Base-by-base conservation (phyloP, 1,284 basidiomycete species). In the Tilletia indica region DNA sequence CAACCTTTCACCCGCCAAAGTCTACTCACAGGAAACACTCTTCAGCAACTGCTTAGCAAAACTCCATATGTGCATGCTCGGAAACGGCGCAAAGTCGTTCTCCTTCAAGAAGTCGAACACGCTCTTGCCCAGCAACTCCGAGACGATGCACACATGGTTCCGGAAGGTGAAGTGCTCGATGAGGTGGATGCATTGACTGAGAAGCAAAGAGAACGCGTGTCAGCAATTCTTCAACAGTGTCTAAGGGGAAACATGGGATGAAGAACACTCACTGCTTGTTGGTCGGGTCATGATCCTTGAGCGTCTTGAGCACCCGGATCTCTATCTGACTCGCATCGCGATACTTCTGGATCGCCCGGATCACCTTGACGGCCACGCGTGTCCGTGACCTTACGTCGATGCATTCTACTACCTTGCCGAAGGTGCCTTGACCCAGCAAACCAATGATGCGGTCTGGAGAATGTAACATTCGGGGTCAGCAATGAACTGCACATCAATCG, bases 41-140 rank as follows among this genome's bases (percentile, higher is more conserved):
- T 90, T 91, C 73, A 99, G 88, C 72, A 99, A 87, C 85, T 97
- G 94, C 77, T 89, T 89, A 49, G 95, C 96, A 83, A 99, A 99
- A 71, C 90, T 90, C 87, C 98, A 97, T 70, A 99, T 99, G 82
- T 99, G 95, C 75, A 90, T 89, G 75, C 93, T 91, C 70, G 96
- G 96, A 85, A 99, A 99, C 1, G 97, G 94, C 66, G 92, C 90
- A 86, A 98, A 99, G 74, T 92, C 90, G 86, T 99, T 99, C 83
- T 97, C 93, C 87, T 98, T 99, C 80, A 99, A 88, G 84, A 99
- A 99, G 85, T 99, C 97, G 83, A 98, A 99, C 31, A 99, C 93
- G 85, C 94, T 98, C 90, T 95, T 93, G 76, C 94, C 94, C 68
- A 98, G 88, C 47, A 99, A 88, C 85, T 98, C 96, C 6, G 95